phyloP scores from a whole-genome alignment of 2,329 filamentous ascomycete species.

The Trichoderma sp. region DNA sequence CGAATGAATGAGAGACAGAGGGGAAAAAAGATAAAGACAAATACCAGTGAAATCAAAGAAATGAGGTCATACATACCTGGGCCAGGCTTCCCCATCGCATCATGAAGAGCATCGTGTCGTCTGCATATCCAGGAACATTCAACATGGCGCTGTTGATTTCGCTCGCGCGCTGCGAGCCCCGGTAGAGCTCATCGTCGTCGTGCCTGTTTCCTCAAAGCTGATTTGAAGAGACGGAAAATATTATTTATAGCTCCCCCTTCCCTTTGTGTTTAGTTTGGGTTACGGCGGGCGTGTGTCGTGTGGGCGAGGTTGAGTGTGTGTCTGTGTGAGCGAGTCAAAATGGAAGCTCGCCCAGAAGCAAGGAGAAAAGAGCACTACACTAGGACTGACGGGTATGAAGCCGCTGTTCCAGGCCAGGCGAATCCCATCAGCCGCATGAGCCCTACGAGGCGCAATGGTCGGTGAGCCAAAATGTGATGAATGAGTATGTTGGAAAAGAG shows the following conservation, averaged over 20 bases:
- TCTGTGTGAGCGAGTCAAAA: neutral
- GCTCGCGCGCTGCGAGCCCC: conserved; percentile 30
- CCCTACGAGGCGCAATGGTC: neutral
- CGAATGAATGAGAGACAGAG: neutral
- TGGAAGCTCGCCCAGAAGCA: neutral
- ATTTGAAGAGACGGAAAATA: neutral
- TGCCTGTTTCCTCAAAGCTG: neutral
- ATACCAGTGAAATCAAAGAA: neutral
- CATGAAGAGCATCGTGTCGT: conserved; percentile 35
- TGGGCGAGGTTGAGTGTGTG: neutral
- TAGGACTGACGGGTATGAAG: neutral
- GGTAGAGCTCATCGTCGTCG: neutral
- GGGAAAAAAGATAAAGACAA: neutral
- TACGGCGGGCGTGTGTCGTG: neutral
- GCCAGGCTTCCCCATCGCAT: conserved; percentile 30
- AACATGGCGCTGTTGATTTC: conserved; percentile 33
- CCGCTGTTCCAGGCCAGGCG: neutral
- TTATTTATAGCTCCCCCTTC: neutral
- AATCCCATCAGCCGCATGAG: neutral
- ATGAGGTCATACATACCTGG: conserved; percentile 27
- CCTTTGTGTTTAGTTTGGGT: neutral
- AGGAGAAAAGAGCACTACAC: neutral
- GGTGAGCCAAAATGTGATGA: neutral
- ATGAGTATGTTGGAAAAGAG: neutral
- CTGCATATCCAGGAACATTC: conserved; percentile 31